A percentile compares a stretch with the other conserved stretches of the same genome.
Evolutionary conservation across 2,329 filamentous ascomycete genomes (phyloP).

Genomic region (Botrytis hyacinthi): DNA sequence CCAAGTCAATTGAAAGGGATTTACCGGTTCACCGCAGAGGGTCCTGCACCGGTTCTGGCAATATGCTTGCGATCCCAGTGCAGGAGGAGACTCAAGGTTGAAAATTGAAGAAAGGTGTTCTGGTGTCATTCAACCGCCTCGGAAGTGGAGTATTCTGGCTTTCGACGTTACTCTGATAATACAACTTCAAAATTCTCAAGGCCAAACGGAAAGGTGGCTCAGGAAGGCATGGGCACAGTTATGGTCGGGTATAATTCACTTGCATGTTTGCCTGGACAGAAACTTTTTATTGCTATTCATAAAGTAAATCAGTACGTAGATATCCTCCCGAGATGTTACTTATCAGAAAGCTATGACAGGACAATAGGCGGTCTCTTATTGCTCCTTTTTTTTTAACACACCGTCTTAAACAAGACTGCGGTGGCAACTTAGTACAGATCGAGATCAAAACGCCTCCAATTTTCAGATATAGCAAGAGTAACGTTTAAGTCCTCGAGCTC

Average conservation of each 20-base stretch:
- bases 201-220: background rate
- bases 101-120: background rate
- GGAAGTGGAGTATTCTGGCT: background rate
- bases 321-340: background rate
- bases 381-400: too few relatives aligned
- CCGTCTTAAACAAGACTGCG: background rate
- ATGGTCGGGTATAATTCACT: background rate
- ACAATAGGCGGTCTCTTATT: background rate
- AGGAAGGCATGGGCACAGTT: background rate
- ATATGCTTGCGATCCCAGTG: background rate
- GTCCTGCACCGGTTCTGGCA: background rate
- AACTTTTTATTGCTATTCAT: background rate
- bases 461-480: background rate
- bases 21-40: background rate
- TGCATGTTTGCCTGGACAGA: background rate
- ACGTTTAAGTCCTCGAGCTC: background rate
- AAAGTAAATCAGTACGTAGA: background rate
- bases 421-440: background rate
- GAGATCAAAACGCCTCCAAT: background rate
- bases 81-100: background rate
- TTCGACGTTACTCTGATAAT: background rate
- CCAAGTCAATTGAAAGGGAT: background rate
- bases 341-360: background rate
- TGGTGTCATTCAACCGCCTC: background rate
- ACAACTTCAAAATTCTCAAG: background rate